phyloP scores from a whole-genome alignment of 768 basidiomycete genomes.

The Phaffia tasmanica region DNA sequence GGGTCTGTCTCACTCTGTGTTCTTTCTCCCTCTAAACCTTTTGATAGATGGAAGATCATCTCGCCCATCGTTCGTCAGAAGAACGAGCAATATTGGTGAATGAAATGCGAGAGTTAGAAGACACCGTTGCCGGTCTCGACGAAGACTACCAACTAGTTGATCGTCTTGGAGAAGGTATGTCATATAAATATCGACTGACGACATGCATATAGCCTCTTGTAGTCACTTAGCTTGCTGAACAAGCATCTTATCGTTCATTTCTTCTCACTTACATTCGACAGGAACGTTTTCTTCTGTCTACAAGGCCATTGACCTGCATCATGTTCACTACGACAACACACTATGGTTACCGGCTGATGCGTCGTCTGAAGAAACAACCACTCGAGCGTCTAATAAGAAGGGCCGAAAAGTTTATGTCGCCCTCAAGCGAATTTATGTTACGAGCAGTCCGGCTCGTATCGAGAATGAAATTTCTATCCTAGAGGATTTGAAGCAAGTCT shows the following conservation, averaged over 20 bases:
- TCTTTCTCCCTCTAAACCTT: not conserved
- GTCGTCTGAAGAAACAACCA: not conserved
- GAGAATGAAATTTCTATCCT: constrained; percentile 85
- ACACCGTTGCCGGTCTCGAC: constrained; percentile 54
- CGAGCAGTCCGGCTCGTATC: constrained; percentile 83
- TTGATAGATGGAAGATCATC: constrained; percentile 28
- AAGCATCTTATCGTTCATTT: not conserved
- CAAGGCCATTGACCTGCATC: constrained; percentile 74
- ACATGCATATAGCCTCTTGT: not conserved
- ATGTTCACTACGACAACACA: constrained; percentile 48
- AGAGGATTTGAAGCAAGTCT: constrained; percentile 48
- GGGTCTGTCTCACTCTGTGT: not conserved
- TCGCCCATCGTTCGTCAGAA: constrained; percentile 39
- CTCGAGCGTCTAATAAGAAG: constrained; percentile 38
- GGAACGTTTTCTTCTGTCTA: constrained; percentile 99
- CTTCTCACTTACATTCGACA: constrained; percentile 23
- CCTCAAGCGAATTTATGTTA: constrained; percentile 92
- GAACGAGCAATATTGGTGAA: constrained; percentile 62
- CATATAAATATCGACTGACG: not conserved
- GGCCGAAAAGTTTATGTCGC: constrained; percentile 57
- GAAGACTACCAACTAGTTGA: constrained; percentile 69
- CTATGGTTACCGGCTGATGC: constrained; percentile 40
- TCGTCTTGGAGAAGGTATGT: constrained; percentile 66
- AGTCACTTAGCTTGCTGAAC: not conserved
- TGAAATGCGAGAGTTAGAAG: constrained; percentile 64